Evolutionary conservation across 768 basidiomycete genomes (phyloP).

Genomic region (Goffeauzyma gilvescens): DNA sequence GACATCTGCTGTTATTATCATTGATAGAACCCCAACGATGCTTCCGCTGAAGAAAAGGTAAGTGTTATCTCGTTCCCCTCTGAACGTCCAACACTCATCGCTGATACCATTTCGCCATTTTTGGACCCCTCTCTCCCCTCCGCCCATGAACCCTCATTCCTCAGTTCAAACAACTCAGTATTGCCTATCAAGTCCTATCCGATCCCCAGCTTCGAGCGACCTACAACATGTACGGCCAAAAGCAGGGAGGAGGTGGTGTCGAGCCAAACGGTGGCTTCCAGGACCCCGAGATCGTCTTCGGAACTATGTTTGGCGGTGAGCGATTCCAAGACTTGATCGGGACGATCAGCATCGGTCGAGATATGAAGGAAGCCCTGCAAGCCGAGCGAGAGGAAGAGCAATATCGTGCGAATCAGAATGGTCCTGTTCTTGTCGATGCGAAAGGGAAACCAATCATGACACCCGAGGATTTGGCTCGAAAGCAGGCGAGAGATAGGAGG

Average conservation of each 20-base stretch:
- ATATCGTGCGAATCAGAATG: background rate
- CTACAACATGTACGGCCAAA: conserved; percentile 31
- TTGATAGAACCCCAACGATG: conserved; percentile 26
- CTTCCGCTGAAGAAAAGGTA: conserved; percentile 31
- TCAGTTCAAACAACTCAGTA: conserved; percentile 31
- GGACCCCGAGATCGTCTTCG: conserved; percentile 32
- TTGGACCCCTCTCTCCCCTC: too few relatives aligned
- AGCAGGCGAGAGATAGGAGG: conserved; percentile 17
- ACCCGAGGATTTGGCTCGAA: conserved; percentile 24
- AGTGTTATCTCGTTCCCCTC: too few relatives aligned
- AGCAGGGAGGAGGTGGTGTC: conserved; percentile 27
- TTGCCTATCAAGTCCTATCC: conserved; percentile 32
- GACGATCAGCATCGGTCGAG: conserved; percentile 27
- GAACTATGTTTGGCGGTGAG: conserved; percentile 32
- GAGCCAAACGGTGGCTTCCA: conserved; percentile 31
- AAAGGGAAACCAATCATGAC: conserved; percentile 24
- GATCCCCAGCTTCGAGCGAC: conserved; percentile 29
- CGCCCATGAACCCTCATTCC: background rate
- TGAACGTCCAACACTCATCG: too few relatives aligned
- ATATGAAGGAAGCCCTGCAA: conserved; percentile 33
- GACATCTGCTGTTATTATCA: background rate
- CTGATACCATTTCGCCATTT: background rate
- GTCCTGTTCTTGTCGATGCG: conserved; percentile 16
- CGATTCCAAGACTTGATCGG: conserved; percentile 25
- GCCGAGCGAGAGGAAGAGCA: conserved; percentile 25